These are phyloP conservation scores for Immersiporthe knoxdaviesiana DNA, from an alignment of 2,329 filamentous ascomycete species.

Conservation along the genomic window DNA sequence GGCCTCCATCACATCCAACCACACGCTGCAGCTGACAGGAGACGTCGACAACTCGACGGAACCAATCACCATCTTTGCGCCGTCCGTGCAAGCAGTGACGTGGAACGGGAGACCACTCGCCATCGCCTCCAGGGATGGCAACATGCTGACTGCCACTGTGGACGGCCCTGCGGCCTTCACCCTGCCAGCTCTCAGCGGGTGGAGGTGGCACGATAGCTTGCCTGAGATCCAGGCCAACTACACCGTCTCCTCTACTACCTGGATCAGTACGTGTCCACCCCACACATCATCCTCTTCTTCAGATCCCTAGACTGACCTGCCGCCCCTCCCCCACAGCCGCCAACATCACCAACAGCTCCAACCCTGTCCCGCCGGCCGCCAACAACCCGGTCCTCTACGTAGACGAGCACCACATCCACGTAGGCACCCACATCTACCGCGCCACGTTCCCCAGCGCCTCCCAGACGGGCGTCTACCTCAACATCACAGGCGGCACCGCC, in stretches of 20 bases:
- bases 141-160: slow-evolving; percentile 37
- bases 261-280: slow-evolving; percentile 42
- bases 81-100: slow-evolving; percentile 48
- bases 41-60: slow-evolving; percentile 46
- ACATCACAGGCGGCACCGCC: slow-evolving; percentile 56
- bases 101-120: slow-evolving; percentile 53
- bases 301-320: not conserved
- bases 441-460: slow-evolving; percentile 50
- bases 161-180: slow-evolving; percentile 36
- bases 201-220: slow-evolving; percentile 53
- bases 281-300: not conserved
- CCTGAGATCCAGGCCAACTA: slow-evolving; percentile 52
- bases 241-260: slow-evolving; percentile 46
- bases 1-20: slow-evolving; percentile 39
- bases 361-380: slow-evolving; percentile 48
- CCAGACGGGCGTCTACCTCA: slow-evolving; percentile 50
- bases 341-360: slow-evolving; percentile 53
- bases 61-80: slow-evolving; percentile 51
- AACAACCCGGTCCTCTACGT: slow-evolving; percentile 61
- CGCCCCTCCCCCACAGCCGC: slow-evolving; percentile 38
- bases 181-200: slow-evolving; percentile 47
- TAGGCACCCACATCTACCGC: slow-evolving; percentile 58
- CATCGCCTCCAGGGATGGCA: slow-evolving; percentile 35
- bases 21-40: slow-evolving; percentile 47
- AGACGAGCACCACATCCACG: slow-evolving; percentile 59